phyloP scores from a whole-genome alignment of 2,329 filamentous ascomycete species.

The Phyllosticta ampelicida region DNA sequence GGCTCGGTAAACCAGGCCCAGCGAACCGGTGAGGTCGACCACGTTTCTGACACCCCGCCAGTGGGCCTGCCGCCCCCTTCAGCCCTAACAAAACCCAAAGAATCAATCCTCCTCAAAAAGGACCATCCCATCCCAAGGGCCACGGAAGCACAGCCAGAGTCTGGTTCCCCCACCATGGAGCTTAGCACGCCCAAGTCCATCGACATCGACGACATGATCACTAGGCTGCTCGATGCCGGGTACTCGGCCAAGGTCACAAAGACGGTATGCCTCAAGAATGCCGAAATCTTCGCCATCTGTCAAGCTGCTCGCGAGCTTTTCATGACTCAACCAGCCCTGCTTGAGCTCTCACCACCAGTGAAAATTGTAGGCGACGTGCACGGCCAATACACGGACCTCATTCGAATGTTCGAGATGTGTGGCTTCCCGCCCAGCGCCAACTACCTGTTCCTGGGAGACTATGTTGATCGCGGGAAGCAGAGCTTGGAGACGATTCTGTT shows the following conservation, averaged over 20 bases:
- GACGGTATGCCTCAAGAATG: conserved; percentile 93
- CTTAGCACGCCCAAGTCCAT: conserved; percentile 87
- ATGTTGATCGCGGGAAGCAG: conserved; percentile 93
- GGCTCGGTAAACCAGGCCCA: conserved; percentile 73
- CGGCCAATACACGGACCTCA: conserved; percentile 90
- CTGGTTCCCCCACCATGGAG: conserved; percentile 50
- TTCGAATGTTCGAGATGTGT: conserved; percentile 97
- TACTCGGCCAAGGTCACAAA: conserved; percentile 97
- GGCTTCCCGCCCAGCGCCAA: conserved; percentile 88
- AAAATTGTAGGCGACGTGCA: conserved; percentile 98
- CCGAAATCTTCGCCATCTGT: conserved; percentile 91
- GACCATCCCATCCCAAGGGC: conserved; percentile 58
- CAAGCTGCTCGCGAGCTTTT: conserved; percentile 80
- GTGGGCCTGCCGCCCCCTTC: conserved; percentile 44
- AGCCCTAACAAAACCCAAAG: conserved; percentile 61
- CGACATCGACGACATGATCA: conserved; percentile 95
- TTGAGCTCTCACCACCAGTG: conserved; percentile 88
- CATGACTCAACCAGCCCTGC: conserved; percentile 77
- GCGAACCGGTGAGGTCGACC: conserved; percentile 80
- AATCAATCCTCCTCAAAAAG: conserved; percentile 81
- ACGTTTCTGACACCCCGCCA: conserved; percentile 84
- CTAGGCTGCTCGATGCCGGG: conserved; percentile 81
- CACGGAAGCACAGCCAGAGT: conserved; percentile 28
- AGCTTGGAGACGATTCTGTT: conserved; percentile 89
- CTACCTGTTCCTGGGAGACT: conserved; percentile 90